Conservation (phyloP, 306 rosid genomes). For the Aeschynomene evenia region DNA sequence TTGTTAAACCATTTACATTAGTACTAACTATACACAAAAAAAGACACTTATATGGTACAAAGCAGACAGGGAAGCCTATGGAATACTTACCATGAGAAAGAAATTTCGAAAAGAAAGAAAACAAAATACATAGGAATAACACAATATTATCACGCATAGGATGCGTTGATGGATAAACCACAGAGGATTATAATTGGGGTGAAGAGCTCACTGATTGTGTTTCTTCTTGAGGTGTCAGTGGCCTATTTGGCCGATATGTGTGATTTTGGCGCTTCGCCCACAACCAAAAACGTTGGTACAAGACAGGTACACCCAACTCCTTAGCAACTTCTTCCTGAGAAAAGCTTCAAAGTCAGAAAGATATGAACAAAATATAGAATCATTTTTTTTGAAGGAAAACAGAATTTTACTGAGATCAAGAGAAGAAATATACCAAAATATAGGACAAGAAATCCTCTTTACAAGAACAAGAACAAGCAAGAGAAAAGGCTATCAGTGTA, state of each 20-base stretch:
- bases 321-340: conserved; percentile 85
- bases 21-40: conserved; percentile 2
- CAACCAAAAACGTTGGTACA: conserved; percentile 81
- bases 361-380: conserved; percentile 6
- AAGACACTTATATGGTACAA: background rate
- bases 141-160: background rate
- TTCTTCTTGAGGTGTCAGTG: conserved; percentile 74
- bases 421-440: too few relatives aligned
- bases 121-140: background rate
- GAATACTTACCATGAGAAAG: background rate
- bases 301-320: conserved; percentile 81
- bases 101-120: background rate
- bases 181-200: background rate
- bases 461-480: too few relatives aligned
- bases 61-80: background rate
- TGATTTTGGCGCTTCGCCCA: conserved; percentile 97
- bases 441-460: too few relatives aligned
- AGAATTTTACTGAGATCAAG: too few relatives aligned
- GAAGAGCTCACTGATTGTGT: conserved; percentile 60
- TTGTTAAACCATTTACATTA: background rate
- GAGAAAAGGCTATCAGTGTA: too few relatives aligned
- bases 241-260: conserved; percentile 81
- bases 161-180: background rate
- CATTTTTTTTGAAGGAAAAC: background rate
- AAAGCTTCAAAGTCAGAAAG: conserved; percentile 26